Base-by-base conservation (phyloP, 176 grass and related monocot species). In the Chrysopogon serrulatus region DNA sequence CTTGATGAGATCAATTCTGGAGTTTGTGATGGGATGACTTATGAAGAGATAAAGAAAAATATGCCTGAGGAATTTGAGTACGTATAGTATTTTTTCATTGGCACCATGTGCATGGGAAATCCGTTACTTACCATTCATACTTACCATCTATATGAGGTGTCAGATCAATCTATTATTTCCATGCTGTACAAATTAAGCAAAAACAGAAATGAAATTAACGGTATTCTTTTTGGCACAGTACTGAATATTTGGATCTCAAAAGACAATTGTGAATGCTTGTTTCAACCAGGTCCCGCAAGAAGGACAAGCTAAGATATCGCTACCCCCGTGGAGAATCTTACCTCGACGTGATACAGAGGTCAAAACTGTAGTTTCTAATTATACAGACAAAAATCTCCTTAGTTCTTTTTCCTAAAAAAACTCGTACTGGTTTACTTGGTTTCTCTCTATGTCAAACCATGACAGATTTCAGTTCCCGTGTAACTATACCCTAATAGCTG, bases 31-130 rank as follows among this genome's bases (percentile, higher is more conserved):
- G 96, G 96, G 42, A 98, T 98, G 96, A 96, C 96, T 9, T 99
- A 99, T 84, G 96, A 99, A 89, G 96, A 99, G 80, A 96, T 99
- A 61, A 96, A 96, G 86, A 99, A 90, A 91, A 86, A 87, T 72
- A 99, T 99, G 96, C 96, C 91, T 4, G 96, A 95, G 82, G 93
- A 96, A 87, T 96, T 86, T 76, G 96, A 96, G 96, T 99, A 94
- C 41, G 96, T 88, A 65, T 75, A 47, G 36, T 74, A 65, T 72
- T 3, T 48, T 86, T 73, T 44, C 35, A 87, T 79, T 87, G 19
- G 26, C 79, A 79, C 82, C 24, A 66, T 45, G 71, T 37, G 18
- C 54, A 74, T 49, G 27, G 13, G 28, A 81, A 13, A 43, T 72
- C 37, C 10, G 10, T 56, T 59, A 76, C 54, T 15, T 23, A 62